Percentiles rank a stretch among this genome's conserved stretches.
These are phyloP conservation scores for Saturnispora dispora DNA, from an alignment of 805 yeast species.

Conservation along the genomic window DNA sequence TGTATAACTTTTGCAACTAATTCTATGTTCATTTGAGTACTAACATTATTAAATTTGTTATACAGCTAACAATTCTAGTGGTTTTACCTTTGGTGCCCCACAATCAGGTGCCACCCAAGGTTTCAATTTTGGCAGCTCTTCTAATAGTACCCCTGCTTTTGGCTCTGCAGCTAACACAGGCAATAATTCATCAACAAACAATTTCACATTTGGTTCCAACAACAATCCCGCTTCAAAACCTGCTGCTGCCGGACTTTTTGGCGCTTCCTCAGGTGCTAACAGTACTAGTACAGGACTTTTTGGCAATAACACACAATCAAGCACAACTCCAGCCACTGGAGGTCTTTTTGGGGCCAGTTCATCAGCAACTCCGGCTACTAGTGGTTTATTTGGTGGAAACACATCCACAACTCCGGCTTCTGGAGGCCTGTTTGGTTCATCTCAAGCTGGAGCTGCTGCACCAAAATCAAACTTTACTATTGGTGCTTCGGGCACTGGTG, in stretches of 20 bases:
- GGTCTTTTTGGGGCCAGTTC: constrained; percentile 3
- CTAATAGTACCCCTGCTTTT: neutral
- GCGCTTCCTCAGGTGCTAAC: neutral
- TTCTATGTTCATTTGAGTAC: neutral
- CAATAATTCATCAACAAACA: neutral
- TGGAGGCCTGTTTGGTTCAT: neutral
- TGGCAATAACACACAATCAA: neutral
- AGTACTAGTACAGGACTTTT: neutral
- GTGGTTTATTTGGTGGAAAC: constrained; percentile 6
- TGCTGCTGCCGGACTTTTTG: constrained; percentile 1
- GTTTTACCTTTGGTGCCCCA: neutral
- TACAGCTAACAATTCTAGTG: constrained; percentile 5
- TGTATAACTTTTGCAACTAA: neutral
- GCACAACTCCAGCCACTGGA: constrained; percentile 4
- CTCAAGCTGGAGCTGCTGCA: constrained; percentile 5
- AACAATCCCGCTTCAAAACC: neutral
- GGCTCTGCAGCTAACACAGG: neutral
- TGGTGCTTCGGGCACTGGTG: constrained; percentile 13
- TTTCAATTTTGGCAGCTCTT: neutral
- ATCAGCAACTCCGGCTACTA: neutral
- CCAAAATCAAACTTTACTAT: constrained; percentile 16
- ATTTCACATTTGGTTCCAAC: neutral
- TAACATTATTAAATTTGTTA: neutral
- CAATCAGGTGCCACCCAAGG: neutral
- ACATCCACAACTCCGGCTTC: constrained; percentile 6